phyloP scores from a whole-genome alignment of 768 basidiomycete species.

The Russula abietina region DNA sequence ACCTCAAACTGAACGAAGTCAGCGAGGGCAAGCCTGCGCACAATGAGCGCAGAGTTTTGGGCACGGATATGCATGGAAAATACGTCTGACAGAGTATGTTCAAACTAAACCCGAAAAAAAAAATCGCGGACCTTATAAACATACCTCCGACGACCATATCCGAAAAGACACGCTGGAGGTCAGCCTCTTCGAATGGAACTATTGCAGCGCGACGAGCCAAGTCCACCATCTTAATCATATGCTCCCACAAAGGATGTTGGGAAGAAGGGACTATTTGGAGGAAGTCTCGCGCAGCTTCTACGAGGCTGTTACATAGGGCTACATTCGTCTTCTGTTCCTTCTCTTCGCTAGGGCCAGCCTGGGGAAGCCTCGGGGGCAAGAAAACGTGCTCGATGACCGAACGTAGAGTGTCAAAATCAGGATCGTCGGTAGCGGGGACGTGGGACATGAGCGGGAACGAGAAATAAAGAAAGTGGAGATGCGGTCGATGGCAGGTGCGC shows the following conservation, averaged over 20 bases:
- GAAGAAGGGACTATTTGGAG: neutral
- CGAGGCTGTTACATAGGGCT: constrained; percentile 5
- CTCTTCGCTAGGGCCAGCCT: neutral
- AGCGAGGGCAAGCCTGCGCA: neutral
- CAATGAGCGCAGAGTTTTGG: constrained; percentile 45
- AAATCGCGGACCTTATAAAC: neutral
- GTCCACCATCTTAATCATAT: constrained; percentile 6
- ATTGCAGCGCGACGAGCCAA: neutral
- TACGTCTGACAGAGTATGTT: constrained; percentile 30
- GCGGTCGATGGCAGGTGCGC: neutral
- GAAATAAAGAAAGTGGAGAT: neutral
- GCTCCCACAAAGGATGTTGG: neutral
- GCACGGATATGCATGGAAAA: constrained; percentile 36
- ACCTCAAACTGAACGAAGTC: constrained; percentile 36
- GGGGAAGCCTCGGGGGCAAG: constrained; percentile 15
- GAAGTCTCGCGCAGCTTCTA: neutral
- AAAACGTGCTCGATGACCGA: constrained; percentile 10
- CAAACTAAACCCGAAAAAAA: neutral
- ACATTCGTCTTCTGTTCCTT: neutral
- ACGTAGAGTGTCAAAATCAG: neutral
- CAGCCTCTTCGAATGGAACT: neutral
- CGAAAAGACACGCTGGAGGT: neutral
- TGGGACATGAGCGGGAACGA: neutral
- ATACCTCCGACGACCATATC: constrained; percentile 11
- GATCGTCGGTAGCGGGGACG: neutral